Evolutionary conservation across 148 eudicot species (phyloP).

Genomic region (Chenopodium quinoa): DNA sequence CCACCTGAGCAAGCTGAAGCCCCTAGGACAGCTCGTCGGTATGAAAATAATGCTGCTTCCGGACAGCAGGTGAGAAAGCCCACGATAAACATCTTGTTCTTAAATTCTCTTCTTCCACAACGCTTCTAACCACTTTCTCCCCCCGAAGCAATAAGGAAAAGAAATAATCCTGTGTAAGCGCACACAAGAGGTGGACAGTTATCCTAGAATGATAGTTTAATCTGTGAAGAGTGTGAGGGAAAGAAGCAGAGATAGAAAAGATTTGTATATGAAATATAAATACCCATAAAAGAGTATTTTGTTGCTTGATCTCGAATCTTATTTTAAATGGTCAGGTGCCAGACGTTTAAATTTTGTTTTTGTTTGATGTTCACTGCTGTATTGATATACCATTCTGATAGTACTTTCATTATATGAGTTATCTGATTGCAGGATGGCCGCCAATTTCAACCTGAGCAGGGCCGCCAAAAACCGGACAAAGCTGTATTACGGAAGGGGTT

Average conservation of each 20-base stretch:
- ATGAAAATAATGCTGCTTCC: conserved; percentile 25
- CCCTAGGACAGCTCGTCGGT: conserved; percentile 23
- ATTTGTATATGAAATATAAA: neutral
- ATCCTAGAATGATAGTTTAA: neutral
- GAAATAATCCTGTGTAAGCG: neutral
- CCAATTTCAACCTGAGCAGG: conserved; percentile 33
- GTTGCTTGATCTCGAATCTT: conserved; percentile 6
- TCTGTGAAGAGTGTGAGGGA: neutral
- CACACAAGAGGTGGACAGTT: neutral
- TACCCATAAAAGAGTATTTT: neutral
- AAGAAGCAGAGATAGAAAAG: neutral
- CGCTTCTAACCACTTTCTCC: neutral
- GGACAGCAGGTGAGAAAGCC: conserved; percentile 48
- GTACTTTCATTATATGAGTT: neutral
- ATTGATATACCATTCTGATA: neutral
- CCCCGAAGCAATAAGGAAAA: neutral
- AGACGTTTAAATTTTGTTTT: neutral
- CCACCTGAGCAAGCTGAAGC: conserved; percentile 28
- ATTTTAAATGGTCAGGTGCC: neutral
- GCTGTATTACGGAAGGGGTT: conserved; percentile 62
- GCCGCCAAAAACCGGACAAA: conserved; percentile 44
- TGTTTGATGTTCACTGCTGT: neutral
- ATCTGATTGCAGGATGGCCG: conserved; percentile 35
- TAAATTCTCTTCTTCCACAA: neutral
- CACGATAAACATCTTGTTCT: neutral